These are phyloP conservation scores for Pseudogymnoascus sp. DNA, from an alignment of 2,329 filamentous ascomycete species.

Conservation along the genomic window DNA sequence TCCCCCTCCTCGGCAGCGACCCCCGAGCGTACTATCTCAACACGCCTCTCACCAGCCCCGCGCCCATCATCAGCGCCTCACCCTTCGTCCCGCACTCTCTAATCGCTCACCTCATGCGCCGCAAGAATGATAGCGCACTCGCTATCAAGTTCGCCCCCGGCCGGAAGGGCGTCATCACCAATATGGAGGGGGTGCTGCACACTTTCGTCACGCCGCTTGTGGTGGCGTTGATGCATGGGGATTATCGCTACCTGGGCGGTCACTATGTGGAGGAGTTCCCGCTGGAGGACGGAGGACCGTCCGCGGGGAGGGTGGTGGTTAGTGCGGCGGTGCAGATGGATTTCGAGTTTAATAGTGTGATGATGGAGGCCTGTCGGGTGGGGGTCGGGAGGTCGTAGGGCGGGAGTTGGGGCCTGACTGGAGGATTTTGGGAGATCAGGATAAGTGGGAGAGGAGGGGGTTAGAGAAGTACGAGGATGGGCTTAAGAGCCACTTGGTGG, in stretches of 20 bases:
- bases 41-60: constrained; percentile 12
- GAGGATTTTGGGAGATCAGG: constrained; percentile 12
- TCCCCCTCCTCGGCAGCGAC: constrained; percentile 9
- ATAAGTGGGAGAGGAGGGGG: constrained; percentile 18
- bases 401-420: constrained; percentile 14
- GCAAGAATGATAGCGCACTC: constrained; percentile 21
- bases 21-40: constrained; percentile 16
- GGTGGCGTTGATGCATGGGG: constrained; percentile 21
- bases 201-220: constrained; percentile 23
- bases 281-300: neutral
- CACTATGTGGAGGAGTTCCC: constrained; percentile 20
- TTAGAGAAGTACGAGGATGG: constrained; percentile 19
- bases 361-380: constrained; percentile 21
- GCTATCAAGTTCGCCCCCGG: constrained; percentile 17
- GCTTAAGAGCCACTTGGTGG: constrained; percentile 21
- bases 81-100: constrained; percentile 18
- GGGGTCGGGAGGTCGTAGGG: constrained; percentile 13
- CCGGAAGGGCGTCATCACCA: constrained; percentile 19
- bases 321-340: constrained; percentile 24
- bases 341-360: constrained; percentile 22
- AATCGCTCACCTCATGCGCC: constrained; percentile 20
- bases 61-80: constrained; percentile 21
- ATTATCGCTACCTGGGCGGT: constrained; percentile 19
- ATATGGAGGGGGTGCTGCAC: constrained; percentile 26
- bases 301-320: constrained; percentile 21